Evolutionary conservation across 1,284 basidiomycete species (phyloP), one percentile per base, ranked within the genome.

Genomic region (Fomitopsis schrenkii): DNA sequence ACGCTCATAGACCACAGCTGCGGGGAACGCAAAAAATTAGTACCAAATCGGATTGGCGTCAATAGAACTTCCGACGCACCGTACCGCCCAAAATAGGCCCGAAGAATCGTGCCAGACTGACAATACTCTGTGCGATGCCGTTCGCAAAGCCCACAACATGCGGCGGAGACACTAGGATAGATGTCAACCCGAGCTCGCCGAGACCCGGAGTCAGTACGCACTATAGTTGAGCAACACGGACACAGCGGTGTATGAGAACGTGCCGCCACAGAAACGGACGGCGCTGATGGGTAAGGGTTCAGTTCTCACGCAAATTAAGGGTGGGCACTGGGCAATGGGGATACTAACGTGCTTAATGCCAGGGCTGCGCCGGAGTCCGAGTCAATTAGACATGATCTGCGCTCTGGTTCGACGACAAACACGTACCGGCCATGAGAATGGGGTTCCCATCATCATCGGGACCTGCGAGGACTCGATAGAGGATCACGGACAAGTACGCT

Each of bases 201-300:
- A 10, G 56, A 41, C 36, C n/a, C 10, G 15, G 45, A n/a, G 57
- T 40, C 30, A 42, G 12, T 28, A 75, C 87, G 62, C 70, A 90
- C 90, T 91, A 71, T 93, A 93, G 71, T 93, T 93, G 28, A 93
- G 75, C 26, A 93, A 78, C 59, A 93, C 91, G 2, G 90, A 85
- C 57, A 92, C 84, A 1, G 91, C 80, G 6, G 91, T 93, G 73
- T 93, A 93, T 6, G 80, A 82, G 74, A 93, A 93, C 1, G 90
- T 92, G 62, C 76, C 83, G 36, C 88, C 91, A 69, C 89, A 91
- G 71, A 85, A 93, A 59, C 91, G 82, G 56, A 92, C 71, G 56
- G 89, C 90, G 17, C 88, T 91, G 55, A 53, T 52, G 46, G 30
- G 17, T 44, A 35, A 38, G 50, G 15, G 28, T 28, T 53, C 45